Percentiles rank a stretch among this genome's conserved stretches.
Evolutionary conservation across 345 rosid genomes (phyloP).

Genomic region (Moringa oleifera): DNA sequence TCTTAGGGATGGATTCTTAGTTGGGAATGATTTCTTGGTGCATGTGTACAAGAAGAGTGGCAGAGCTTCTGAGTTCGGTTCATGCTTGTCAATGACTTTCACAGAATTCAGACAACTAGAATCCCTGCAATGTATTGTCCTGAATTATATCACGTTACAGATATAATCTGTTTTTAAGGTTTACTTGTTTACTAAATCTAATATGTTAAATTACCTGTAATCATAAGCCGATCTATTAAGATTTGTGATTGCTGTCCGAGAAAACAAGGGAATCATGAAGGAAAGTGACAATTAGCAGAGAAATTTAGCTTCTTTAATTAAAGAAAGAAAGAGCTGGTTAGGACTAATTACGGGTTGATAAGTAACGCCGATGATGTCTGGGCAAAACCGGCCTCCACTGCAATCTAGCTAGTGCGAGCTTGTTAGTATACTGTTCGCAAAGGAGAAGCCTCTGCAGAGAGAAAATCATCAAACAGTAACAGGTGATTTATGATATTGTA

Average conservation of each 20-base stretch:
- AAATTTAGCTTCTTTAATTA: neutral
- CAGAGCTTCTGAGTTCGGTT: slow-evolving; percentile 16
- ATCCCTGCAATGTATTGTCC: slow-evolving; percentile 21
- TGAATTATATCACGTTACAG: too few relatives aligned
- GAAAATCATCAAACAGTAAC: neutral
- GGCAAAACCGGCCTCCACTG: slow-evolving; percentile 40
- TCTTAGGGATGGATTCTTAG: slow-evolving; percentile 3
- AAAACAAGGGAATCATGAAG: slow-evolving; percentile 9
- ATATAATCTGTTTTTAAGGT: neutral
- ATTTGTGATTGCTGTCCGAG: slow-evolving; percentile 15
- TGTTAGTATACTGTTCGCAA: slow-evolving; percentile 36
- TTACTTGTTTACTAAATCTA: neutral
- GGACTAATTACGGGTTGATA: slow-evolving; percentile 29
- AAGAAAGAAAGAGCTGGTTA: neutral
- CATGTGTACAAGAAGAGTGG: slow-evolving; percentile 35
- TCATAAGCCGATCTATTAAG: slow-evolving; percentile 19
- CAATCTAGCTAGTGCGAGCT: slow-evolving; percentile 36
- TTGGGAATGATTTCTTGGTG: slow-evolving; percentile 14
- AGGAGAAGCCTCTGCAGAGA: slow-evolving; percentile 40
- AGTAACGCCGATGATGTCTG: slow-evolving; percentile 38
- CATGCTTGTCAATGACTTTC: slow-evolving; percentile 9
- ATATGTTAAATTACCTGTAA: slow-evolving; percentile 18
- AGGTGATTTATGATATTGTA: neutral
- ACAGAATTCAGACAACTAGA: slow-evolving; percentile 7
- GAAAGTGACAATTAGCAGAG: neutral